Evolutionary conservation across 352 stramenopile species (phyloP).

Genomic region (Globisporangium lucens): DNA sequence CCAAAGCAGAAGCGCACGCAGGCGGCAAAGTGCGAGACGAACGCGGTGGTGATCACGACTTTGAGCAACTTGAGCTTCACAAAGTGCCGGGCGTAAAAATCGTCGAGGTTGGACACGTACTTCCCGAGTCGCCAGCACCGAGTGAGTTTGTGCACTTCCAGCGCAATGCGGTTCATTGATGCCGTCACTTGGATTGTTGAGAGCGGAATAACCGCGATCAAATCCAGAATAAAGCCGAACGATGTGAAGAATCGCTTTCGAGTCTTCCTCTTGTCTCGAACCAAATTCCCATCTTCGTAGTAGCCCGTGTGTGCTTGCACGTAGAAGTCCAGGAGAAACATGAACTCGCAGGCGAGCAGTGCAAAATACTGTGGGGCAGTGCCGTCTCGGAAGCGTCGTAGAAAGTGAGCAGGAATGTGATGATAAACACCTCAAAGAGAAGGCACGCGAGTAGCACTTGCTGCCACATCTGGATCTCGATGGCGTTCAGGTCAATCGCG

Average conservation of each 20-base stretch:
- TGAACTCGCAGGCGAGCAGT: slow-evolving; percentile 21
- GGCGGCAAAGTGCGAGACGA: slow-evolving; percentile 50
- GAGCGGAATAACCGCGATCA: slow-evolving; percentile 37
- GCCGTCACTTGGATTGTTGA: slow-evolving; percentile 23
- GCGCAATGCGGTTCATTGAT: background rate
- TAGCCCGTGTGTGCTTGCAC: slow-evolving; percentile 58
- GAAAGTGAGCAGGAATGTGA: slow-evolving; percentile 58
- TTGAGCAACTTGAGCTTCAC: slow-evolving; percentile 48
- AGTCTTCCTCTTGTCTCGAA: slow-evolving; percentile 35
- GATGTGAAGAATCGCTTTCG: slow-evolving; percentile 42
- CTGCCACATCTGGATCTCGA: slow-evolving; percentile 48
- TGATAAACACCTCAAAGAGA: slow-evolving; percentile 42
- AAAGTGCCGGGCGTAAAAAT: slow-evolving; percentile 55
- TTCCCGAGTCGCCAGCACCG: slow-evolving; percentile 37
- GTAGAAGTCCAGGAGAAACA: slow-evolving; percentile 55
- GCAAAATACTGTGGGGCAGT: background rate
- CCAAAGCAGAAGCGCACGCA: slow-evolving; percentile 44
- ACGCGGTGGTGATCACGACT: slow-evolving; percentile 29
- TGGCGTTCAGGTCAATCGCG: slow-evolving; percentile 37
- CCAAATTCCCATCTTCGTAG: slow-evolving; percentile 53
- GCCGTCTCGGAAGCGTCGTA: background rate
- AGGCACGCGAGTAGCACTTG: slow-evolving; percentile 37
- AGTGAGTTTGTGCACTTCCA: slow-evolving; percentile 57
- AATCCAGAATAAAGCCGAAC: slow-evolving; percentile 39
- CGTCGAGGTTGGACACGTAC: slow-evolving; percentile 50